Evolutionary conservation across 129 eudicot genomes (phyloP), one percentile per base, ranked within the genome.

Genomic region (Centaurea solstitialis): DNA sequence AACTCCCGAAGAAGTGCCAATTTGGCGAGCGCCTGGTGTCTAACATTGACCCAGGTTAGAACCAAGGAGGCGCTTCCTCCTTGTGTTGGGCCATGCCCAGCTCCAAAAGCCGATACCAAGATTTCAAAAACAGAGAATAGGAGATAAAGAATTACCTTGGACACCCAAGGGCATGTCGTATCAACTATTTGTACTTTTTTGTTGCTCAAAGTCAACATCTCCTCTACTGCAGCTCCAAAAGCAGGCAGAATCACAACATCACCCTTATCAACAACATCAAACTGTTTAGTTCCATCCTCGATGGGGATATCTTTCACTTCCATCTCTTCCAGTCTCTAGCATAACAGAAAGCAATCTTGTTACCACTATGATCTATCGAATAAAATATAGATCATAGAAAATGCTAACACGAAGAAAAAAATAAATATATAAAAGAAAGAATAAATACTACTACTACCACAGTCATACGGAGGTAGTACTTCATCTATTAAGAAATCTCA

Each of bases 191-290:
- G 98, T 23, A 95, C 97, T 73, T 95, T 81, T 81, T 91, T 95
- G 69, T 92, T 87, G 75, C 81, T 93, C 90, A 95, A 79, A 79
- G 85, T 82, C 85, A 83, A 15, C 99, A 93, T 92, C 78, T 95
- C 99, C 12, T 91, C 86, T 20, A 95, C 99, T 45, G 94, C 97
- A 82, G 98, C 99, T 75, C 99, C 99, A 85, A 92, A 92, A 71
- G 99, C 99, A 79, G 99, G 97, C 87, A 95, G 85, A 85, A 95
- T 88, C 50, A 95, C 99, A 70, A 95, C 98, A 88, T 95, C 98
- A 11, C 88, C 94, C 87, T 91, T 83, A 33, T 89, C 91, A 45
- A 95, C 87, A 37, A 88, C 89, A 77, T 95, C 93, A 85, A 95
- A 95, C 74, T 88, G 91, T 81, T 95, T 93, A 86, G 84, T 76